A percentile compares a stretch with the other conserved stretches of the same genome.
These are phyloP conservation scores for Serendipita vermifera DNA, from an alignment of 768 basidiomycete genomes.

Conservation along the genomic window DNA sequence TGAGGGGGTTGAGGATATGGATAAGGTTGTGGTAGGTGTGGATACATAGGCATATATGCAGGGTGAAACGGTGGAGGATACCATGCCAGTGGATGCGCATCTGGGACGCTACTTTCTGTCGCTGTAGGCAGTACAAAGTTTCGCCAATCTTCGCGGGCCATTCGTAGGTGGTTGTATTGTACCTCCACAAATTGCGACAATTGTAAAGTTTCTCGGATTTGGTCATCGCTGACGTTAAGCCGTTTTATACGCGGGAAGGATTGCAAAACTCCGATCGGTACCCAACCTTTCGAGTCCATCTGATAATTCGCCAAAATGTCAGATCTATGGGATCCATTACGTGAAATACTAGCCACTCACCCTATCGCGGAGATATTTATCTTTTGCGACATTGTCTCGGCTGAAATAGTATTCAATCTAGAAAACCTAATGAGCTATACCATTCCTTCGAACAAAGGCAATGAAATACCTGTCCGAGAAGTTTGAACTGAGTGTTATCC, in stretches of 20 bases:
- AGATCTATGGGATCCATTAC: background rate
- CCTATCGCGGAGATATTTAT: constrained; percentile 66
- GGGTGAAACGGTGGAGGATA: background rate
- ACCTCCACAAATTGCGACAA: constrained; percentile 4
- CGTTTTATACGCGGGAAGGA: constrained; percentile 1
- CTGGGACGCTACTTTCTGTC: background rate
- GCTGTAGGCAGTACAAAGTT: background rate
- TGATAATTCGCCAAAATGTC: background rate
- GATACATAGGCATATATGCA: background rate
- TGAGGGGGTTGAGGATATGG: background rate
- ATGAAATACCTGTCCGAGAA: constrained; percentile 4
- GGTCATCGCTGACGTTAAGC: constrained; percentile 2
- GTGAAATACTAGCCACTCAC: constrained; percentile 31
- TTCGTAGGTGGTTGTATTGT: background rate
- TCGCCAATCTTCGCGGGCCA: background rate
- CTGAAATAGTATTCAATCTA: constrained; percentile 91
- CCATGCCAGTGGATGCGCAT: background rate
- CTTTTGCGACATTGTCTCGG: constrained; percentile 77
- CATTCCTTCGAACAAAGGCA: too few relatives aligned
- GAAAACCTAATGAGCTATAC: constrained; percentile 52
- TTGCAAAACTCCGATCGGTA: background rate
- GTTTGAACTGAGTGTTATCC: background rate
- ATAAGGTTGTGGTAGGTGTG: background rate
- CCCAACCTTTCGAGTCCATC: constrained; percentile 2
- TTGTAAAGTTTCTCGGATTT: constrained; percentile 2